A percentile compares a stretch with the other conserved stretches of the same genome.
Conservation (phyloP, 164 flowering plant genomes). For the Nelumbo lutea region DNA sequence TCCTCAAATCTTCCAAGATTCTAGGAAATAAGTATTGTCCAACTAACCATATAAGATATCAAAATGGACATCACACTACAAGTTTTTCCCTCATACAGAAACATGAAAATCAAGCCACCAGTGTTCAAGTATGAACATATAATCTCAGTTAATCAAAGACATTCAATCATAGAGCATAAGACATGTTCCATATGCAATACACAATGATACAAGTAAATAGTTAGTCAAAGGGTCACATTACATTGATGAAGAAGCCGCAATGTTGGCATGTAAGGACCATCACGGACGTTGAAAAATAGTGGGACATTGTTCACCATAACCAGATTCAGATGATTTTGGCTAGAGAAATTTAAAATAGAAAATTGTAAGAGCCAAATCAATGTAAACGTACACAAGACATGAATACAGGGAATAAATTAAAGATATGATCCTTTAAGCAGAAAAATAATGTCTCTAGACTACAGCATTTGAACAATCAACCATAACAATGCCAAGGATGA, state of each 20-base stretch:
- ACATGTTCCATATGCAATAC: background rate
- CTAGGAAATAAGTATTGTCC: no score
- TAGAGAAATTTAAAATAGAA: constrained; percentile 18
- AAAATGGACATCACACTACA: no score
- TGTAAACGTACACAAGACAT: background rate
- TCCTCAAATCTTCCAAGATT: no score
- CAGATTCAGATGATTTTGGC: constrained; percentile 95
- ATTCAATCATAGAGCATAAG: background rate
- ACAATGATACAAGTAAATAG: background rate
- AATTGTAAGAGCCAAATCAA: background rate
- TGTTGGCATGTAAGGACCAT: constrained; percentile 99
- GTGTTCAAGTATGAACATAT: background rate
- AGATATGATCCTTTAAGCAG: no score
- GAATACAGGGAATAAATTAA: no score
- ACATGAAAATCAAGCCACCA: background rate
- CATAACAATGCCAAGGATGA: no score
- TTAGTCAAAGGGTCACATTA: constrained; percentile 28
- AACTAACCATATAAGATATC: no score
- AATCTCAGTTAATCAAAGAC: background rate
- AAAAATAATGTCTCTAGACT: no score
- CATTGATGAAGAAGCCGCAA: constrained; percentile 97
- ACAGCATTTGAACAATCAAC: no score
- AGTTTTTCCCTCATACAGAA: background rate
- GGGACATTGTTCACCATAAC: constrained; percentile 96
- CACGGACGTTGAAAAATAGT: constrained; percentile 87